Evolutionary conservation across 768 basidiomycete genomes (phyloP), one percentile per base, ranked within the genome.

Genomic region (Omphalotus guepiniiformis): DNA sequence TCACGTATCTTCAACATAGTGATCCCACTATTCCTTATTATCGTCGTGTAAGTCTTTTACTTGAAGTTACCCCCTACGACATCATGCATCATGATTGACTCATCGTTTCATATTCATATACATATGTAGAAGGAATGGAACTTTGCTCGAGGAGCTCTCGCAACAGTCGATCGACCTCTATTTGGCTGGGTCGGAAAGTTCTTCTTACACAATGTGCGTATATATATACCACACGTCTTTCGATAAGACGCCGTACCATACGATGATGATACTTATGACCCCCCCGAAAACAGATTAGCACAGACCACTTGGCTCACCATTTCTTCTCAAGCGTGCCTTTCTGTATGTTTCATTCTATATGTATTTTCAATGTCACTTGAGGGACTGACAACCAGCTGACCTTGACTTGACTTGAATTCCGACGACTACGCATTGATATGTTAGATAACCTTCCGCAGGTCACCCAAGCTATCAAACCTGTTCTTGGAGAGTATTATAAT

Each of bases 1-100:
- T 80, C 54, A 79, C 79, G 1, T 80, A 79, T 55, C 66, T 83
- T 11, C 81, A 82, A 37, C 81, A 83, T 54, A 79, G 77, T 43
- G 79, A 80, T 55, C 75, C 77, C 4, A 72, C 68, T 0, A 69
- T 82, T 23, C 80, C 81, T 0, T 80, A 81, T 52, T 83, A 80
- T 58, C 74, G 80, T 42, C 59, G 58, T 34, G 47, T 48, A n/a
- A 19, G 18, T 28, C 41, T 32, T n/a, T 32, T 9, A 32, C 9
- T 9, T n/a, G n/a, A 32, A 32, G 9, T 32, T 9, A 32, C 30
- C 30, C 30, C n/a, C 9, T 32, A 9, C n/a, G 9, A 32, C 9
- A 32, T 32, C 9, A 32, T n/a, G 9, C n/a, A n/a, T n/a, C 25
- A 13, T 21, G 5, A 16, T 15, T 11, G 4, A 4, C 42, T 44